These are phyloP conservation scores for Cryptosporidium canis DNA, from an alignment of 169 alveolate species.

Conservation along the genomic window DNA sequence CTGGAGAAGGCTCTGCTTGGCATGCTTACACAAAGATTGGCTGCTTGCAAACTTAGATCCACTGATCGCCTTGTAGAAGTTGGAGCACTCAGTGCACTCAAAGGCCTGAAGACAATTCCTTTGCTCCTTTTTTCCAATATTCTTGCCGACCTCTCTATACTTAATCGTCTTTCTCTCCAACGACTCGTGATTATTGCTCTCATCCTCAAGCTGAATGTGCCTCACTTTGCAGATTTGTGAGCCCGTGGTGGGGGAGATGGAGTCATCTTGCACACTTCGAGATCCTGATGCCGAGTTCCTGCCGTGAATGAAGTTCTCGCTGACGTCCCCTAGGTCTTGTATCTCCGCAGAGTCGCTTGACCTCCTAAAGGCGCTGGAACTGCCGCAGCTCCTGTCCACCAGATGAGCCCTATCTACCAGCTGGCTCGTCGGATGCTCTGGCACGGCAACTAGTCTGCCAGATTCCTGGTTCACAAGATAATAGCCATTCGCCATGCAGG, in stretches of 20 bases:
- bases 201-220: conserved; percentile 30
- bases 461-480: background rate
- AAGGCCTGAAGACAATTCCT: conserved; percentile 47
- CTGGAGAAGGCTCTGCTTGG: conserved; percentile 13
- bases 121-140: conserved; percentile 19
- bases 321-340: background rate
- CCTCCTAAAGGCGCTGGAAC: background rate
- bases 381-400: conserved; percentile 7
- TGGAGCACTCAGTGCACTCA: conserved; percentile 65
- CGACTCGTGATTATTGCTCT: background rate
- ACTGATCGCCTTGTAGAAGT: conserved; percentile 52
- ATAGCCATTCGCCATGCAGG: background rate
- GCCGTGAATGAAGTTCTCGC: background rate
- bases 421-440: background rate
- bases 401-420: background rate
- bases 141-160: conserved; percentile 57
- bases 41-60: background rate
- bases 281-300: conserved; percentile 15
- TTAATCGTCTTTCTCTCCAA: conserved; percentile 12
- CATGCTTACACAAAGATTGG: conserved; percentile 16
- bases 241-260: conserved; percentile 1
- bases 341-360: background rate
- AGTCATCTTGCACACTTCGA: background rate
- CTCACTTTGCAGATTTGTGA: conserved; percentile 60
- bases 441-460: background rate